A percentile compares a stretch with the other conserved stretches of the same genome.
Conservation (phyloP, 495 filamentous ascomycete species). For the Durotheca rogersii region DNA sequence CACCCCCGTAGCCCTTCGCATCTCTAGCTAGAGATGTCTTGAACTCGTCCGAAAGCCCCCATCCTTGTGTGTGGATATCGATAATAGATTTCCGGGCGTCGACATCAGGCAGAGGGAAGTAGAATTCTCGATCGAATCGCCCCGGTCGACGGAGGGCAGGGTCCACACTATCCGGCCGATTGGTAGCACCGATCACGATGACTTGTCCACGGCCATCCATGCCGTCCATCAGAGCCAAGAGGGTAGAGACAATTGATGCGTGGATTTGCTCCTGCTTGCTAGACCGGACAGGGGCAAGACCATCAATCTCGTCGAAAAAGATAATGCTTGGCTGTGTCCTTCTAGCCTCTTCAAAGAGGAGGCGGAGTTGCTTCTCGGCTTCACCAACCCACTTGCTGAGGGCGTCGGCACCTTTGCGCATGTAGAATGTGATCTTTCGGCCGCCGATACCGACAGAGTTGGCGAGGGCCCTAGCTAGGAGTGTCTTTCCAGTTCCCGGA, state of each 20-base stretch:
- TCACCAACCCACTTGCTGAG: constrained; percentile 99
- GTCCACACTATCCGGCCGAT: constrained; percentile 95
- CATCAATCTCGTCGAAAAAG: constrained; percentile 99
- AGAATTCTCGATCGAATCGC: constrained; percentile 95
- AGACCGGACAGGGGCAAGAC: constrained; percentile 89
- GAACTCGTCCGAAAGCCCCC: constrained; percentile 77
- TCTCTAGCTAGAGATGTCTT: constrained; percentile 80
- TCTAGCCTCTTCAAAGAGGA: constrained; percentile 93
- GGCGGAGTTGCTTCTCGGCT: constrained; percentile 87
- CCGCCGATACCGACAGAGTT: constrained; percentile 74
- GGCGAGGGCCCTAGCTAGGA: constrained; percentile 87
- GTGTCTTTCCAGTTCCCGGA: constrained; percentile 95
- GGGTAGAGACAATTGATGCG: constrained; percentile 93
- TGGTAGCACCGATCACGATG: constrained; percentile 96
- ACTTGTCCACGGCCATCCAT: constrained; percentile 99
- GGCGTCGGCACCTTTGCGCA: constrained; percentile 97
- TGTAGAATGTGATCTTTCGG: constrained; percentile 95
- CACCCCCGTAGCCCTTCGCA: constrained; percentile 95
- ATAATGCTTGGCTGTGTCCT: constrained; percentile 97
- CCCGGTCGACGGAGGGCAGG: constrained; percentile 91
- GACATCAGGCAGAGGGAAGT: constrained; percentile 85
- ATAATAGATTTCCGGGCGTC: constrained; percentile 80
- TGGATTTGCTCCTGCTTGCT: constrained; percentile 99
- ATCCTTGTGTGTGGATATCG: constrained; percentile 93
- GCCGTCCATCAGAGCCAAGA: constrained; percentile 96